Evolutionary conservation across 495 filamentous ascomycete genomes (phyloP).

Genomic region (Aspergillus affinis): DNA sequence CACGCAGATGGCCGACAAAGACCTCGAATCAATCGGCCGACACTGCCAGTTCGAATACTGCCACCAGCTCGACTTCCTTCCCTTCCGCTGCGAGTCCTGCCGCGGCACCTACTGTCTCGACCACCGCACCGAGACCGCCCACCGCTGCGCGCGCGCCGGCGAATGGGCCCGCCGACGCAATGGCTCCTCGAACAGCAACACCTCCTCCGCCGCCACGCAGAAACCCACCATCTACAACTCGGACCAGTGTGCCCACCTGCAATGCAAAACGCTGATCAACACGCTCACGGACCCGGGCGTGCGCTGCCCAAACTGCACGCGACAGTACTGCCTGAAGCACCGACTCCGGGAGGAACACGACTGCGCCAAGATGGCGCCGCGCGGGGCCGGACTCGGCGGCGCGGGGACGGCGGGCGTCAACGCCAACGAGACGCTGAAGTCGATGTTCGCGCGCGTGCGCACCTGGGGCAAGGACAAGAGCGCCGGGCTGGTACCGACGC

Average conservation of each 20-base stretch:
- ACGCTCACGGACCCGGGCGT: constrained; percentile 76
- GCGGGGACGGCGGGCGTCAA: constrained; percentile 14
- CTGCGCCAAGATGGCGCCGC: constrained; percentile 68
- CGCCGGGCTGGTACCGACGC: constrained; percentile 50
- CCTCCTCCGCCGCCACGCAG: constrained; percentile 24
- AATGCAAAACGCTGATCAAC: constrained; percentile 84
- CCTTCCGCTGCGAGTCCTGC: constrained; percentile 92
- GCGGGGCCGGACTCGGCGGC: constrained; percentile 49
- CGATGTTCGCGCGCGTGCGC: constrained; percentile 62
- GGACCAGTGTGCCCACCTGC: constrained; percentile 68
- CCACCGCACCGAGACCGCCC: constrained; percentile 83
- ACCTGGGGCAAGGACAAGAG: constrained; percentile 67
- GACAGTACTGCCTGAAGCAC: constrained; percentile 90
- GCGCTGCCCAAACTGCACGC: constrained; percentile 75
- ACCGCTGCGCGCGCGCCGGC: constrained; percentile 77
- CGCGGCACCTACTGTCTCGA: constrained; percentile 86
- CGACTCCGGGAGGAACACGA: constrained; percentile 85
- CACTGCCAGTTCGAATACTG: constrained; percentile 92
- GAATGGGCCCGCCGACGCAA: constrained; percentile 77
- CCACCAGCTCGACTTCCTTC: constrained; percentile 93
- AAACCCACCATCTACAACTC: constrained; percentile 61
- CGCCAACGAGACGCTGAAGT: constrained; percentile 49
- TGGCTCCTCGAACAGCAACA: constrained; percentile 15
- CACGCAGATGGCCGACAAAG: constrained; percentile 60
- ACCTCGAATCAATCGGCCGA: constrained; percentile 80